Base-by-base conservation (phyloP, 2,329 filamentous ascomycete genomes). In the Didymella pinodella region DNA sequence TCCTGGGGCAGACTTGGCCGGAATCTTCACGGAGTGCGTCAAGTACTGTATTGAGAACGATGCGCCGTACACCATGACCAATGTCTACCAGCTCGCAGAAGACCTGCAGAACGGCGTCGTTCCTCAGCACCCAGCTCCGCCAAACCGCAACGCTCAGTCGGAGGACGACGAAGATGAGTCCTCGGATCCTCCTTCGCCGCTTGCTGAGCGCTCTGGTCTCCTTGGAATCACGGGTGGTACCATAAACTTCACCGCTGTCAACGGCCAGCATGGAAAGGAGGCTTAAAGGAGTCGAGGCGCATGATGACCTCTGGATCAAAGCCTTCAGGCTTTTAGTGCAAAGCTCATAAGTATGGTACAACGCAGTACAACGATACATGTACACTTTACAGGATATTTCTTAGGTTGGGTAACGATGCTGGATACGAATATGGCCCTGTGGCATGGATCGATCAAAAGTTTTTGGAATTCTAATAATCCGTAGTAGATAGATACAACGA, bases 21-120 rank as follows among this genome's bases (percentile, higher is more conserved):
- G 72, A 2, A 65, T 72, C n/a, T 75, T 76, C 53, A 74, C 71
- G 0, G 22, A 51, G 0, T 72, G 71, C 25, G 67, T 75, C 1
- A 54, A 65, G 34, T 72, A 64, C 41, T 73, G 71, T 36, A 44
- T 58, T 1, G 64, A 69, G 29, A 53, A 64, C 3, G 11, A 66
- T 2, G 63, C 56, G 0, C 16, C 32, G 0, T 69, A 65, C 32
- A 67, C 59, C 3, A 32, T 69, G 14, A 47, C 46, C 2, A 65
- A 65, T 16, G 64, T 65, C 4, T 50, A 46, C 4, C 14, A 64
- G 43, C 58, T 71, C 1, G 68, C 67, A 1, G 8, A 45, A 4
- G 55, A 57, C 12, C 60, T 70, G 4, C 50, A 58, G 11, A 36
- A 55, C 8, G 58, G 56, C 3, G 29, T 26, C 1, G 11, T 31